A percentile compares a stretch with the other conserved stretches of the same genome.
These are phyloP conservation scores for Alternaria solani DNA, from an alignment of 2,329 filamentous ascomycete species.

Conservation along the genomic window DNA sequence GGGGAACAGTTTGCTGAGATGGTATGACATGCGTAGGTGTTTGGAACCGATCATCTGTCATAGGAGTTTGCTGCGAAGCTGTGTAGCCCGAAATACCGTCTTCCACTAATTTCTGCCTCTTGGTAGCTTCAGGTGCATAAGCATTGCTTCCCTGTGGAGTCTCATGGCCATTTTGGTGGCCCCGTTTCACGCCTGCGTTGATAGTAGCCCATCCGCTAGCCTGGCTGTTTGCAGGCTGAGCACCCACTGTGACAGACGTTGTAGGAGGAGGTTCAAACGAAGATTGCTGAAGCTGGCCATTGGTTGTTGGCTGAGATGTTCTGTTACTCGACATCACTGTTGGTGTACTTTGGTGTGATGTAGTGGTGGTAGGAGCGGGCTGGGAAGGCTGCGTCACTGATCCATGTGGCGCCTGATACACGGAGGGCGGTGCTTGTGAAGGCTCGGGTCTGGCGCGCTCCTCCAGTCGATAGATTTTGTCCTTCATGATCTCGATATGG, in stretches of 20 bases:
- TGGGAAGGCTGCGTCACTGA: background rate
- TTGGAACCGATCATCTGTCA: slow-evolving; percentile 26
- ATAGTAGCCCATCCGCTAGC: slow-evolving; percentile 55
- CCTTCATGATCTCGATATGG: slow-evolving; percentile 59
- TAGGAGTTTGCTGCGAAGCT: slow-evolving; percentile 12
- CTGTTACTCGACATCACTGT: background rate
- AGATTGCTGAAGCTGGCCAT: slow-evolving; percentile 6
- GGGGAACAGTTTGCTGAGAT: slow-evolving; percentile 42
- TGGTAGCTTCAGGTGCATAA: slow-evolving; percentile 52
- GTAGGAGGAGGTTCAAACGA: slow-evolving; percentile 11
- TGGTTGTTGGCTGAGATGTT: slow-evolving; percentile 4
- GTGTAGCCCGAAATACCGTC: slow-evolving; percentile 44
- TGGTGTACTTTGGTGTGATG: background rate
- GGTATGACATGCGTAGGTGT: slow-evolving; percentile 31
- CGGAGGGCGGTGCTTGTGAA: slow-evolving; percentile 13
- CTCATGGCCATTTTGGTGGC: slow-evolving; percentile 47
- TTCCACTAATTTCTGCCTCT: slow-evolving; percentile 55
- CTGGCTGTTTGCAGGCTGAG: slow-evolving; percentile 26
- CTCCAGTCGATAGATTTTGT: slow-evolving; percentile 53
- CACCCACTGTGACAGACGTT: slow-evolving; percentile 23
- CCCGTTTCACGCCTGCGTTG: slow-evolving; percentile 54
- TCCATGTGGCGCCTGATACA: slow-evolving; percentile 20
- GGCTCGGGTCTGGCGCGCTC: slow-evolving; percentile 30
- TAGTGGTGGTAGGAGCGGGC: background rate
- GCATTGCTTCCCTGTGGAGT: slow-evolving; percentile 34